Base-by-base conservation (phyloP, 805 yeast species). In the Tetrapisispora namnaoensis region DNA sequence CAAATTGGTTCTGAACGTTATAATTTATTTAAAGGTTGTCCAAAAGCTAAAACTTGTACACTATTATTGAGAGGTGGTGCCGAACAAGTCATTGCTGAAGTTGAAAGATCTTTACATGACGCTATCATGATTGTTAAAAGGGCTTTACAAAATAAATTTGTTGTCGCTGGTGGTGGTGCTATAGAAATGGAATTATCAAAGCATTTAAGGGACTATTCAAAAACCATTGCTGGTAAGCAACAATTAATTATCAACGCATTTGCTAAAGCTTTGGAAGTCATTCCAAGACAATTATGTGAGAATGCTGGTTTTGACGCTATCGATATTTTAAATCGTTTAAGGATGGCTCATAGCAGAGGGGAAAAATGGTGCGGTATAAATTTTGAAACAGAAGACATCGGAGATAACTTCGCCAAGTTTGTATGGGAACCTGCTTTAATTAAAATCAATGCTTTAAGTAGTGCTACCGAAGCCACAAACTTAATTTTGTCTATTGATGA, bases 91-190 rank as follows among this genome's bases (percentile, higher is more conserved):
- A 83, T 93, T 62, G 96, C 95, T 48, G 99, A 93, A 72, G 96
- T 95, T 24, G 99, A 93, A 68, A 80, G 99, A 70, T 91, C 97
- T 1, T 74, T 93, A 56, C 98, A 93, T 63, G 99, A 93, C 70
- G 99, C 99, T 45, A 88, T 93, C 45, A 91, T 91, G 99, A 90
- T 93, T 66, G 98, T 91, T 42, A 91, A 90, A 70, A 78, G 99
- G 59, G 95, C 98, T 1, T 80, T 93, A 39, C 82, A 86, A 62
- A 90, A 90, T 65, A 84, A 82, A 61, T 72, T 79, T 28, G 81
- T 93, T 56, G 99, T 93, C 50, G 98, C 96, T 14, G 99, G 99
- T 53, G 99, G 99, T 55, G 99, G 99, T 54, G 99, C 99, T 35
- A 84, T 89, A 54, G 99, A 93, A 70, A 93, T 93, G 99, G 98